phyloP scores from a whole-genome alignment of 176 grass and related monocot genomes.

The Triticum dicoccoides region DNA sequence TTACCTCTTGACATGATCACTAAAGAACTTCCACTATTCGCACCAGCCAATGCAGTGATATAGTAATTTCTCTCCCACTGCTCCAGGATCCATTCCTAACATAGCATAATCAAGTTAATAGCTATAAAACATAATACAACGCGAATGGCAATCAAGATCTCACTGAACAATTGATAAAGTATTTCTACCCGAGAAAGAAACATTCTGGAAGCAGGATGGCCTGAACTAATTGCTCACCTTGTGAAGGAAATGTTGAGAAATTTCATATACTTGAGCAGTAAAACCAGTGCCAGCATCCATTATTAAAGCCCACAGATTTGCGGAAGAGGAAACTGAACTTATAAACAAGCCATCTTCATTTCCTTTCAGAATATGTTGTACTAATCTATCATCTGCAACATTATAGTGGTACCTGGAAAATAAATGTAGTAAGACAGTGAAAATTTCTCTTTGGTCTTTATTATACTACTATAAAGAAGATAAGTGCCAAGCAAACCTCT shows the following conservation, averaged over 20 bases:
- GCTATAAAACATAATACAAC: conserved; percentile 23
- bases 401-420: conserved; percentile 96
- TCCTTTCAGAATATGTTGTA: conserved; percentile 90
- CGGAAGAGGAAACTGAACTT: conserved; percentile 78
- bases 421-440: conserved; percentile 13
- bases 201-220: not conserved
- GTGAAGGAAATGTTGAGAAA: conserved; percentile 76
- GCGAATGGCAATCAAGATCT: conserved; percentile 2
- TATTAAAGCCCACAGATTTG: conserved; percentile 93
- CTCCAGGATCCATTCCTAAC: conserved; percentile 98
- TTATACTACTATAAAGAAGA: conserved; percentile 18
- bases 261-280: conserved; percentile 78
- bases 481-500: conserved; percentile 52
- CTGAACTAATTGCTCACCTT: conserved; percentile 47
- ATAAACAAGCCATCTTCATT: conserved; percentile 98
- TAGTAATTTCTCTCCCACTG: conserved; percentile 99
- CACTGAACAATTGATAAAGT: not conserved
- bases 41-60: conserved; percentile 72
- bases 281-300: conserved; percentile 97
- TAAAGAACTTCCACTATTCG: conserved; percentile 71
- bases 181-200: not conserved
- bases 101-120: conserved; percentile 29
- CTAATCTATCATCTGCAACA: conserved; percentile 82
- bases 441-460: not conserved
- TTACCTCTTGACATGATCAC: conserved; percentile 99